Conservation (phyloP, 441 rosid species). For the Arabidopsis lyrata region DNA sequence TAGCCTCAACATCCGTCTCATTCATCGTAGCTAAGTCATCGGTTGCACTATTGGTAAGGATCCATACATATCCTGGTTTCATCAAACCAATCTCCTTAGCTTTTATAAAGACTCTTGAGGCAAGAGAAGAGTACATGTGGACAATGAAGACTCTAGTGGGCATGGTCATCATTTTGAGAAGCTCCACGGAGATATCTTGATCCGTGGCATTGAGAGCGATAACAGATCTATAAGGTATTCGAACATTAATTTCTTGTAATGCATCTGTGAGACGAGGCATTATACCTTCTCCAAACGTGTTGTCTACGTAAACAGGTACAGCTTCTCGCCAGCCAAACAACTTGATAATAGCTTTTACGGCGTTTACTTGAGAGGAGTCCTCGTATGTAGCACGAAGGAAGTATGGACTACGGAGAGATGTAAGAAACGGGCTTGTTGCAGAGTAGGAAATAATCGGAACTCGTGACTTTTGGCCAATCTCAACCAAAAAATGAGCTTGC, state of each 20-base stretch:
- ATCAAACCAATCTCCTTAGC: constrained; percentile 67
- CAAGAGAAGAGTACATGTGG: constrained; percentile 57
- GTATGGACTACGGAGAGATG: constrained; percentile 52
- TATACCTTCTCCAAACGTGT: constrained; percentile 56
- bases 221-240: constrained; percentile 52
- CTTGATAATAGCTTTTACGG: constrained; percentile 56
- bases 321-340: constrained; percentile 68
- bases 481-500: constrained; percentile 58
- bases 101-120: constrained; percentile 51
- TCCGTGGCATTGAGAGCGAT: constrained; percentile 51
- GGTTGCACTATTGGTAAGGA: constrained; percentile 56
- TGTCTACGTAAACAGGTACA: constrained; percentile 55
- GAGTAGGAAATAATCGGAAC: constrained; percentile 73
- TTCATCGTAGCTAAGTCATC: constrained; percentile 29
- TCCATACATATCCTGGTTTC: constrained; percentile 66
- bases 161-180: constrained; percentile 59
- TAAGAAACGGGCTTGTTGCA: constrained; percentile 62
- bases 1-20: constrained; percentile 25
- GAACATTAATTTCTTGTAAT: constrained; percentile 49
- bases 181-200: constrained; percentile 53
- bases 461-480: constrained; percentile 52
- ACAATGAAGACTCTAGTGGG: constrained; percentile 68
- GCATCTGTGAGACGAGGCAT: constrained; percentile 58
- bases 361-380: constrained; percentile 55
- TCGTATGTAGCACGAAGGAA: constrained; percentile 56